A percentile compares a stretch with the other conserved stretches of the same genome.
Evolutionary conservation across 768 basidiomycete species (phyloP).

Genomic region (Trametes cubensis): DNA sequence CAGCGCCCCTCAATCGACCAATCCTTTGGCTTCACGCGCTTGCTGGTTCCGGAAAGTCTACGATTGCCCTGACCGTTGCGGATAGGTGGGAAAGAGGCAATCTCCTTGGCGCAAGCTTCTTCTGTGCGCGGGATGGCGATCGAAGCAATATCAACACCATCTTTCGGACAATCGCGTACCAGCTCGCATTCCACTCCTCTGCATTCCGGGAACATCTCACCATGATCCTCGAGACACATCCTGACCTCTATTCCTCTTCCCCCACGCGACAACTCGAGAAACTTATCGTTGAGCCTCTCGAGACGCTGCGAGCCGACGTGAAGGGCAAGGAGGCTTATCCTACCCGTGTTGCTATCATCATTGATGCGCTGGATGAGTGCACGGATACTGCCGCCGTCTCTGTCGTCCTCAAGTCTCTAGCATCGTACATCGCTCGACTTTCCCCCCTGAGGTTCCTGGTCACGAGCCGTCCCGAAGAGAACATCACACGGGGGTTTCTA

Average conservation of each 20-base stretch:
- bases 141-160: constrained; percentile 11
- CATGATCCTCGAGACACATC: background rate
- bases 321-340: background rate
- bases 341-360: constrained; percentile 3
- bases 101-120: constrained; percentile 21
- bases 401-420: constrained; percentile 8
- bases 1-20: background rate
- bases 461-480: constrained; percentile 19
- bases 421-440: background rate
- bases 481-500: constrained; percentile 5
- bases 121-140: constrained; percentile 19
- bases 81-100: background rate
- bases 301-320: background rate
- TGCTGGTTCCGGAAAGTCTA: constrained; percentile 21
- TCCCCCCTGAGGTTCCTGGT: constrained; percentile 18
- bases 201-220: background rate
- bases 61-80: constrained; percentile 14
- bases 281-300: constrained; percentile 17
- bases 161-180: constrained; percentile 21
- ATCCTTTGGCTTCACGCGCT: constrained; percentile 20
- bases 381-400: constrained; percentile 6
- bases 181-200: constrained; percentile 10
- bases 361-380: constrained; percentile 29
- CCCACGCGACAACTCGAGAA: constrained; percentile 13
- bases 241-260: background rate